Base-by-base conservation (phyloP, 1,139 yeast genomes). In the Yamadazyma epiphylla region DNA sequence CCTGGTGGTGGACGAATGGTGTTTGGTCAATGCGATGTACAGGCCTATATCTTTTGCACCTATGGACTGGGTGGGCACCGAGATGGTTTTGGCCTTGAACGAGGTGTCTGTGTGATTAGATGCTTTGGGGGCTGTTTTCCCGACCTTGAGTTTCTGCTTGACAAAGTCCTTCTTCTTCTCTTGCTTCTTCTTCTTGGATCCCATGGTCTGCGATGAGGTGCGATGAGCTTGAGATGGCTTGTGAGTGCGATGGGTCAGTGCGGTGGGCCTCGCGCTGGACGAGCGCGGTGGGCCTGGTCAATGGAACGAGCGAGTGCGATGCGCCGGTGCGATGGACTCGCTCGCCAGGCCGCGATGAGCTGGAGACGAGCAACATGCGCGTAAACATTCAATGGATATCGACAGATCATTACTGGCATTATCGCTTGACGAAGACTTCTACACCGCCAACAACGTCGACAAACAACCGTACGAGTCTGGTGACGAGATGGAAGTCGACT, bases 71-170 rank as follows among this genome's bases (percentile, higher is more conserved):
- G 66, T 64, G 16, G 80, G 87, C 14, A 84, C 59, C 12, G 79
- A 71, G 37, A 85, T 80, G 20, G 81, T 55, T 39, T 78, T 84
- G n/a, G 95, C 79, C 29, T 72, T 75, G 58, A 89, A 89, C 0
- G 91, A 80, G 0, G 95, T 86, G 46, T 84, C 91, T 5, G 98
- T 91, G 37, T 71, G 76, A 52, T 86, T 87, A 20, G 77, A 74
- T 3, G 89, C 77, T 39, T 74, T 76, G 5, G 77, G 77, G 17
- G 77, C 75, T 2, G 82, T 67, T 56, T 91, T 91, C 34, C 99
- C 99, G 24, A 91, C 97, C 50, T 74, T 82, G 29, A 91, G 73
- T 64, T 87, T 89, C 38, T 81, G 74, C 62, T 89, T 91, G 27
- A 63, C 72, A 51, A 84, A 84, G 49, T 84, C 94, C 59, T 80